Evolutionary conservation across 495 filamentous ascomycete species (phyloP), one percentile per base, ranked within the genome.

Genomic region (Neurospora sp.): DNA sequence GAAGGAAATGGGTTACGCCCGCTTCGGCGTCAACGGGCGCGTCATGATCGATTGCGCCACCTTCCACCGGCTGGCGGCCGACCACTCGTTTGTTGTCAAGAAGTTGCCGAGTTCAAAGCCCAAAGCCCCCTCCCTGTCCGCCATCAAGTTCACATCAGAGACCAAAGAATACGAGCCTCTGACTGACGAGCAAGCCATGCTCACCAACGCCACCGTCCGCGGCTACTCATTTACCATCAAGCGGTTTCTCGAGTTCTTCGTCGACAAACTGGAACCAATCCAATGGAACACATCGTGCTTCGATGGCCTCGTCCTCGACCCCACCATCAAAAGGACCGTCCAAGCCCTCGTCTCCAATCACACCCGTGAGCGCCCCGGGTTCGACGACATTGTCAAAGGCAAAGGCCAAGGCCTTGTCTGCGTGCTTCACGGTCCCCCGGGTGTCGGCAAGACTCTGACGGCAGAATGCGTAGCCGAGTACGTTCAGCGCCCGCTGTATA

Each of bases 281-380:
- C 71, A 79, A 69, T 82, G 79, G 79, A 79, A 82, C 72, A 69
- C 73, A 0, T 38, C 46, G 18, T 81, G 80, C 40, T 91, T 91
- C 72, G 85, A 88, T 7, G 80, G 84, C 0, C 79, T 92, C 1
- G 87, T 90, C 9, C 81, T 92, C 3, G 83, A 88, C 2, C 46
- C 78, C 5, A 78, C 79, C 8, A 83, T 85, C 70, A 90, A 89
- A 77, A 83, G 86, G 42, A 83, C 89, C 1, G 82, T 91, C 14
- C 80, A 83, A 74, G 84, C 87, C 2, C 82, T 90, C 4, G 84
- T 89, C 2, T 81, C 80, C 9, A 77, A 76, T 35, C 79, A 83
- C 66, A 39, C 74, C 1, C 79, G 80, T 16, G 78, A 78, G 40
- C 77, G 77, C 0, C 82, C 82, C 70, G 74, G 72, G 27, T 80